phyloP scores from a whole-genome alignment of 2,329 filamentous ascomycete species.

The Neophaeococcomyces aloes region DNA sequence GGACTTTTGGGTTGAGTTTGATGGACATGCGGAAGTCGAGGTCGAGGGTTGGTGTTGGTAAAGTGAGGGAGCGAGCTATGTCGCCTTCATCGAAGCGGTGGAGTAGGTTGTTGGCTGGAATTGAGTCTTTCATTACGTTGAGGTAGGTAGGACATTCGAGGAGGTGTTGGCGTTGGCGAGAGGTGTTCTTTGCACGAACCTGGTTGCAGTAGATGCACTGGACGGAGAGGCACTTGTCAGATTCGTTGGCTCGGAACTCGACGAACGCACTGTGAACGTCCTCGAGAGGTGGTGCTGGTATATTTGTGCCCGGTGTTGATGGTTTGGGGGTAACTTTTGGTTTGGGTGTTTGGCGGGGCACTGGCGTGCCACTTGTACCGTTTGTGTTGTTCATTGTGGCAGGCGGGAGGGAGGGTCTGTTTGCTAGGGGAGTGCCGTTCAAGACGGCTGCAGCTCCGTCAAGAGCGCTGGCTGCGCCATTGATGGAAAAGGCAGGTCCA shows the following conservation, averaged over 20 bases:
- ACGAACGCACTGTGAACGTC: conserved; percentile 41
- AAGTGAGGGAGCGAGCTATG: conserved; percentile 37
- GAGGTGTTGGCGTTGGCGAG: conserved; percentile 39
- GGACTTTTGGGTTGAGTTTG: conserved; percentile 41
- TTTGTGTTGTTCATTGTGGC: conserved; percentile 13
- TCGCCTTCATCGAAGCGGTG: conserved; percentile 42
- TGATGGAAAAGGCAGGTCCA: conserved; percentile 23
- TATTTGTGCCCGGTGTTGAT: conserved; percentile 25
- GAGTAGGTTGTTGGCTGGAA: conserved; percentile 41
- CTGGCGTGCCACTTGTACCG: conserved; percentile 11
- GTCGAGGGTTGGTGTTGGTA: conserved; percentile 39
- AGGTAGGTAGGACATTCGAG: conserved; percentile 41
- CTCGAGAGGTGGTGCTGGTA: conserved; percentile 38
- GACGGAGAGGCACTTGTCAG: conserved; percentile 36
- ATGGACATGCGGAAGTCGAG: conserved; percentile 45
- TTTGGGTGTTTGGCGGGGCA: conserved; percentile 15
- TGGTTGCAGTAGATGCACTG: conserved; percentile 43
- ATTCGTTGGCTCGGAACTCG: conserved; percentile 24
- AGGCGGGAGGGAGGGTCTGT: conserved; percentile 31
- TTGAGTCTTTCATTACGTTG: conserved; percentile 43
- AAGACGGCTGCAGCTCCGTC: conserved; percentile 7
- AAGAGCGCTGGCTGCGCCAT: conserved; percentile 6
- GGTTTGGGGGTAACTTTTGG: conserved; percentile 16
- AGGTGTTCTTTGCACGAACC: conserved; percentile 42
- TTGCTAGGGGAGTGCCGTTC: conserved; percentile 23